Percentiles rank a stretch among this genome's conserved stretches.
Conservation (phyloP, 768 basidiomycete species). For the Lentinula edodes region DNA sequence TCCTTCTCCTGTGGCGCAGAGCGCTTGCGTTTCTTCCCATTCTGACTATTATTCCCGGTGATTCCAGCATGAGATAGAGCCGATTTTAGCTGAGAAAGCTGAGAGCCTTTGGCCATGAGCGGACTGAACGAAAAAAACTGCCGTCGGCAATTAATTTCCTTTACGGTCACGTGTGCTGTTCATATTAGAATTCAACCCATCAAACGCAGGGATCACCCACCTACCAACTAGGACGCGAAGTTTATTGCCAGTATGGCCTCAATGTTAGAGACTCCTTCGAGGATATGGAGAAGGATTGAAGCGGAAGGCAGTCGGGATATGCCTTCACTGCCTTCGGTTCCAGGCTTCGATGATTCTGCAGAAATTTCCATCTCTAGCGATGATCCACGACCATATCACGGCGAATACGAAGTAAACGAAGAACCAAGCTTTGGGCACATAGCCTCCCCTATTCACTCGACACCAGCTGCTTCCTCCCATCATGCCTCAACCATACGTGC, state of each 20-base stretch:
- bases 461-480: conserved; percentile 48
- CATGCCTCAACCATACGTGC: conserved; percentile 46
- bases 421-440: conserved; percentile 36
- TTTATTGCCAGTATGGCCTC: conserved; percentile 32
- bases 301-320: conserved; percentile 69
- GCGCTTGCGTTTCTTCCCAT: conserved; percentile 68
- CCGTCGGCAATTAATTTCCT: not conserved
- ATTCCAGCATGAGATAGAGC: conserved; percentile 79
- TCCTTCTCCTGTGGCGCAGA: conserved; percentile 59
- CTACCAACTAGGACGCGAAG: not conserved
- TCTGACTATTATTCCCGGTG: conserved; percentile 43
- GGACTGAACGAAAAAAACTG: conserved; percentile 15
- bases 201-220: too few species aligned
- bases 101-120: conserved; percentile 77
- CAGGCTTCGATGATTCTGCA: conserved; percentile 61
- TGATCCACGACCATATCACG: conserved; percentile 11
- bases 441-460: conserved; percentile 59
- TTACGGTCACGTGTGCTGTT: conserved; percentile 1
- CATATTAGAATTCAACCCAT: too few species aligned
- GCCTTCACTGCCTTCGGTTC: conserved; percentile 77
- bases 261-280: conserved; percentile 74
- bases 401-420: conserved; percentile 20
- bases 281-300: conserved; percentile 81
- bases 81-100: conserved; percentile 85
- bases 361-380: conserved; percentile 22